Base-by-base conservation (phyloP, 1,284 basidiomycete genomes). In the Sutorius eximius region DNA sequence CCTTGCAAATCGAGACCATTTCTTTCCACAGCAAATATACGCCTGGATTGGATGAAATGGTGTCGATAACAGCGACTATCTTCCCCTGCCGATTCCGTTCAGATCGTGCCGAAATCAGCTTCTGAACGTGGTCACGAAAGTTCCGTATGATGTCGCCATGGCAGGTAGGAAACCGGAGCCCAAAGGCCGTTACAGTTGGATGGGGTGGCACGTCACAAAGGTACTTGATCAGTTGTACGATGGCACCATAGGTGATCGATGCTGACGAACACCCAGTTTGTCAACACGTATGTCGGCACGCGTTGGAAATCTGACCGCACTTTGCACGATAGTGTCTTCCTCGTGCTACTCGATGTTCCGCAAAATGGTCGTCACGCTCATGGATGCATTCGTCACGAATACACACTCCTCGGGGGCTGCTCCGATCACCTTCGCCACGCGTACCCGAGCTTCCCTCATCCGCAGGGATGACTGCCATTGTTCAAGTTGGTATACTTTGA, bases 231-330 rank as follows among this genome's bases (percentile, higher is more conserved):
- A 82, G 81, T 44, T 79, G 77, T 12, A 71, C 68, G 13, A 92
- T 70, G 2, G 87, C 79, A n/a, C 71, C 73, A 65, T 91, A 93
- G 0, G 89, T 88, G 0, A 83, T 84, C 34, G 73, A 80, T 55
- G 79, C 87, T 89, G 57, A 5, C 20, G 16, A 45, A 45, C 8
- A 40, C 10, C 34, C 18, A n/a, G n/a, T n/a, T 13, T 15, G n/a
- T 37, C 41, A 47, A 20, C 9, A 30, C 30, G 24, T 15, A 30
- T 16, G 13, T 33, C 27, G 4, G 11, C 10, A 13, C 30, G 38
- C 20, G n/a, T 33, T n/a, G 18, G 34, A 45, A 13, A 34, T 33
- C 20, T 41, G 13, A 40, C 22, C 27, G 46, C 46, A 72, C 77
- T 42, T 54, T 63, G 63, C 40, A 79, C 62, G 45, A 80, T 70